These are phyloP conservation scores for Fraxinus quadrangulata DNA, from an alignment of 257 asterid genomes.

Conservation along the genomic window DNA sequence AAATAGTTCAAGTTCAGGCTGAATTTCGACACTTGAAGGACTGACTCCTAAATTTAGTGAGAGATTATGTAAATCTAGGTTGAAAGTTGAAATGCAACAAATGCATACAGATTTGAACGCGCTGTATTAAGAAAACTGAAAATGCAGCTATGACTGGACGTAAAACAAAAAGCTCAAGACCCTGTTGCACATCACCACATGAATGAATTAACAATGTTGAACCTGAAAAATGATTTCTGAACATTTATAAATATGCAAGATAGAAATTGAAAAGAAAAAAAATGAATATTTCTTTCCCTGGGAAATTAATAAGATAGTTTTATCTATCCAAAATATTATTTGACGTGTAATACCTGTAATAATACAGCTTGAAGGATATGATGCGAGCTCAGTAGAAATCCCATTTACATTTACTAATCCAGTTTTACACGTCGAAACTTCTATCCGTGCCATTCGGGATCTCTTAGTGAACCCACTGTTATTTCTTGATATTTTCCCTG, in stretches of 20 bases:
- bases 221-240: background rate
- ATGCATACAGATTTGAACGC: background rate
- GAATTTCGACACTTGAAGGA: background rate
- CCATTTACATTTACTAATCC: slow-evolving; percentile 51
- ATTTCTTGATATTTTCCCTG: slow-evolving; percentile 53
- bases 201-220: background rate
- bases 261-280: background rate
- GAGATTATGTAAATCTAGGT: background rate
- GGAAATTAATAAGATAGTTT: background rate
- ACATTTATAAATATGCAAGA: background rate
- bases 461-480: slow-evolving; percentile 56
- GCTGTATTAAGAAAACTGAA: background rate
- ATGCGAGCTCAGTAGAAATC: slow-evolving; percentile 40
- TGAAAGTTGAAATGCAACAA: slow-evolving; percentile 3
- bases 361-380: slow-evolving; percentile 47
- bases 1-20: background rate
- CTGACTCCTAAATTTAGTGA: slow-evolving; percentile 1
- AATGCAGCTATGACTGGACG: background rate
- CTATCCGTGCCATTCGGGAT: slow-evolving; percentile 53
- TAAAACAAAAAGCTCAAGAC: background rate
- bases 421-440: slow-evolving; percentile 42
- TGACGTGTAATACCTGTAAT: slow-evolving; percentile 46
- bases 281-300: slow-evolving; percentile 1
- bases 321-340: slow-evolving; percentile 9
- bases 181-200: background rate